Evolutionary conservation across 2,329 filamentous ascomycete genomes (phyloP), one percentile per base, ranked within the genome.

Genomic region (Ophiocordyceps camponoti-rufipedis): DNA sequence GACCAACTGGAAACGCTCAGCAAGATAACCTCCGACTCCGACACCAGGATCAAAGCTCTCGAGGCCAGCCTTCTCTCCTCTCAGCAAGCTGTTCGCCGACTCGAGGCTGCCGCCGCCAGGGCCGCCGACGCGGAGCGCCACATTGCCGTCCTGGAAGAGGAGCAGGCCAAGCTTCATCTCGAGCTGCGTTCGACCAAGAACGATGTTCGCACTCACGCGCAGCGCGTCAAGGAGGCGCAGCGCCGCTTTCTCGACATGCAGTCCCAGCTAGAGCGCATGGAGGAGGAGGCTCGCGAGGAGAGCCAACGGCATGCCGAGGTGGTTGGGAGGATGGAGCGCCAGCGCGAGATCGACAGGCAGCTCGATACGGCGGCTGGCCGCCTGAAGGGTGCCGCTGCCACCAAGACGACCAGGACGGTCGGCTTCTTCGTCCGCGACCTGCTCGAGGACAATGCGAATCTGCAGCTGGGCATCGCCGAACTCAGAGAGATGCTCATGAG

Each of bases 371-470:
- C 86, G 2, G 85, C 85, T 12, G 82, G 81, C 31, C 74, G 86
- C 46, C 69, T 94, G 45, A 91, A 89, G 62, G 82, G 83, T 10
- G 82, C 84, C 12, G 86, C 86, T 3, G 85, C 82, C 0, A 71
- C 73, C 28, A 81, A 78, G 52, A 77, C 78, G 10, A 77, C 70
- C 49, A 79, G 70, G 47, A 85, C 94, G 35, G 85, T 96, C n/a
- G 88, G 85, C 18, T 85, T 93, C 57, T 96, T 98, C 54, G 91
- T 98, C 46, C 86, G 88, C 53, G 91, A 96, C 59, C 84, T 98
- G 46, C 69, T 98, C 16, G 82, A 94, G 55, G 91, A 98, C 60
- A 98, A 98, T 57, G 86, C 88, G 10, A 94, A 86, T 53, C 67
- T 98, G 41, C 91, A 98, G 60, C 73, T 91, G 50, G 87, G 87